Evolutionary conservation across 2,329 filamentous ascomycete genomes (phyloP), one percentile per base, ranked within the genome.

Genomic region (Aspergillus sojae): DNA sequence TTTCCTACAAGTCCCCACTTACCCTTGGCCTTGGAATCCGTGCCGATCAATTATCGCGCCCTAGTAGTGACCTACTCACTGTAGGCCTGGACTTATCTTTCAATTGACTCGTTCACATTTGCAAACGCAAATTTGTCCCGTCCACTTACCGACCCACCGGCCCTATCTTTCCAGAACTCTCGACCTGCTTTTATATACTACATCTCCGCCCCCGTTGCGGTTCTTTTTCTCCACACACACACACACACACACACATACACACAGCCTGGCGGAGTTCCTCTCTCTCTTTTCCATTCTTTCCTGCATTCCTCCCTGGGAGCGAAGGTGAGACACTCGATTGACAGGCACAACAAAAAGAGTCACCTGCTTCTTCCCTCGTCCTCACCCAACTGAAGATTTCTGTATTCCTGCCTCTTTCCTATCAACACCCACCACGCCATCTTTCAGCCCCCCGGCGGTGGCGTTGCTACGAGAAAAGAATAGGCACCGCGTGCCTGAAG

Each of bases 151-250:
- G 39, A 30, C 55, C 65, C 62, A 63, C 65, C 50, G 50, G 52
- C 48, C 59, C 5, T 60, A 58, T 59, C 63, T 63, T 67, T 65
- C 61, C 60, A 64, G 61, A 65, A 62, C 23, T 26, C 52, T 36
- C 32, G 23, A 28, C 14, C 62, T 62, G 61, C 58, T 66, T 67
- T 65, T 69, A 67, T 68, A 68, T 65, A 63, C 56, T 60, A 41
- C 34, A 26, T 39, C 32, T 55, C 52, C 32, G 52, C 52, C 52
- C 50, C 65, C 62, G 65, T 66, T 61, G 62, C 67, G 61, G 58
- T 64, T 69, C 68, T 66, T 26, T 56, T 62, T 59, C 67, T 66
- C 70, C 68, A 69, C 71, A 74, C 19, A 48, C 23, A 48, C 6
- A 48, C 45, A 28, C 26, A 28, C 26, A 28, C 26, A 28, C 26